Base-by-base conservation (phyloP, 306 rosid species). In the Boehmeria nivea region DNA sequence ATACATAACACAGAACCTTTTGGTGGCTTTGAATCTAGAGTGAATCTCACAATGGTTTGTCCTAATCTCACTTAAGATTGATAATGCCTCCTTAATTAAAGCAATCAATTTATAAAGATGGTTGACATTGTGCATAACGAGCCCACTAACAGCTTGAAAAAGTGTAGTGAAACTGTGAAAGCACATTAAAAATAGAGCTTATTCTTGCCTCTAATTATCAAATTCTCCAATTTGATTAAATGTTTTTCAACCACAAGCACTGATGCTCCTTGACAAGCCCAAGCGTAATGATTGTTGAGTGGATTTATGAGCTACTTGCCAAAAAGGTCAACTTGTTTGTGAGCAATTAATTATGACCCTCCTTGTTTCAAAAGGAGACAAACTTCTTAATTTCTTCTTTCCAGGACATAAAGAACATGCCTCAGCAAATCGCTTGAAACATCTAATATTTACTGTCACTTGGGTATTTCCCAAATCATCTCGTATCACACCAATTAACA, bases 81-180 rank as follows among this genome's bases (percentile, higher is more conserved):
- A 38, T 37, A 15, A 56, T 56, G 34, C 36, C 34, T 22, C 48
- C 61, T 56, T 21, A 17, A 56, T 56, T 31, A 39, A 38, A 38
- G 61, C 36, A 39, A 56, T 56, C 33, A 56, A 11, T 15, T 37
- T 21, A 50, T 28, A 56, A 56, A 37, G 36, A 56, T 20, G 48
- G 47, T 39, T 56, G 61, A 56, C 45, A 40, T 14, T 20, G 48
- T 39, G 16, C 8, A 20, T 1, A 25, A 38, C 25, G 34, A 39
- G 36, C 49, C 61, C 61, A 56, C 61, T 39, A 56, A 39, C 16
- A 22, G 9, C 34, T 56, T 17, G 12, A 55, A 37, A 47, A 55
- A 37, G 60, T 38, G 20, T 6, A 3, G 6, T 37, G 28, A 36
- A 36, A 55, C 4, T 40, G 33, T 17, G 34, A 22, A 53, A n/a